Conservation (phyloP, 2,329 filamentous ascomycete genomes). For the Juglanconis sp. region DNA sequence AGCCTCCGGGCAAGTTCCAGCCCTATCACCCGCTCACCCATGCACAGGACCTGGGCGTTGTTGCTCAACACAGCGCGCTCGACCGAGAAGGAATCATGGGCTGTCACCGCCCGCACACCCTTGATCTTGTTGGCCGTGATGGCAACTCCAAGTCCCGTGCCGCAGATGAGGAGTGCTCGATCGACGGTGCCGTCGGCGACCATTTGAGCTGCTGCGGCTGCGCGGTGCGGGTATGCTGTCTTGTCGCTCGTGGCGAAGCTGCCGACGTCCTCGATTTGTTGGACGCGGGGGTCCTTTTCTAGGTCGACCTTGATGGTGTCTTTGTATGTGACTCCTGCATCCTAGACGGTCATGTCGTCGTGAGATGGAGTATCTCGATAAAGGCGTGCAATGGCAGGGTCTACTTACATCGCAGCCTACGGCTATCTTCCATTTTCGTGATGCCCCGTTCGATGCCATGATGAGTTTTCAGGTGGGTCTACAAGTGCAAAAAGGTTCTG, state of each 20-base stretch:
- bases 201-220: constrained; percentile 66
- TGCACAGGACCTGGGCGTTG: constrained; percentile 81
- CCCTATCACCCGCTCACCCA: constrained; percentile 80
- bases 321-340: constrained; percentile 77
- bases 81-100: constrained; percentile 81
- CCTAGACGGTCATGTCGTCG: constrained; percentile 33
- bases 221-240: constrained; percentile 77
- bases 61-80: constrained; percentile 80
- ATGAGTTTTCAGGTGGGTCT: background rate
- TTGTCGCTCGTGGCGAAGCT: constrained; percentile 65
- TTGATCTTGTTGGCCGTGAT: constrained; percentile 87
- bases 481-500: background rate
- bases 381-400: background rate
- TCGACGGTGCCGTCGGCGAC: constrained; percentile 65
- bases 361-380: background rate
- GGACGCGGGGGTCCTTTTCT: constrained; percentile 62
- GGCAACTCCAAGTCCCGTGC: constrained; percentile 81
- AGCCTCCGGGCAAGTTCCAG: constrained; percentile 75
- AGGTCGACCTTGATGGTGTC: constrained; percentile 72
- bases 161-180: constrained; percentile 78
- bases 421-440: constrained; percentile 50
- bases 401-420: constrained; percentile 52
- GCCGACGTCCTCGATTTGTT: constrained; percentile 70
- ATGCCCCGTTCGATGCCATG: constrained; percentile 13
- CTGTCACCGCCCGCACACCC: constrained; percentile 81